A percentile compares a stretch with the other conserved stretches of the same genome.
Conservation (phyloP, 2,329 filamentous ascomycete genomes). For the Stachybotrys chlorohalonatus region DNA sequence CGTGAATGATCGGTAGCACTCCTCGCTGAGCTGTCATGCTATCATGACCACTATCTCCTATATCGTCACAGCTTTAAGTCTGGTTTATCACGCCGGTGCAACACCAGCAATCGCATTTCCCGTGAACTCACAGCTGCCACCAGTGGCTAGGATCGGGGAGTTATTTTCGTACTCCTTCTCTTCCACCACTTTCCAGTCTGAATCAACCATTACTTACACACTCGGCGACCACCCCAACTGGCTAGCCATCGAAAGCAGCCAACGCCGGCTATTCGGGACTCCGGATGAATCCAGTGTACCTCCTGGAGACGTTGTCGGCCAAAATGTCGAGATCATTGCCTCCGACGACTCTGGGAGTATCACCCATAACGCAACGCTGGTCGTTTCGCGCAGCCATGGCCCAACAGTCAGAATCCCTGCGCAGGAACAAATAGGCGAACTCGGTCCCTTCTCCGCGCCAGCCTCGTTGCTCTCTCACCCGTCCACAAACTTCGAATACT, state of each 20-base stretch:
- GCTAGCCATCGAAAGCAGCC: slow-evolving; percentile 60
- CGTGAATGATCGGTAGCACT: slow-evolving; percentile 6
- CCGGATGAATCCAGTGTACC: slow-evolving; percentile 45
- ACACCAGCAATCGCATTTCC: slow-evolving; percentile 52
- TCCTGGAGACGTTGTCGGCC: slow-evolving; percentile 44
- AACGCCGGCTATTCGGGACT: slow-evolving; percentile 61
- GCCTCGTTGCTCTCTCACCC: slow-evolving; percentile 48
- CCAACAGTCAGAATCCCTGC: slow-evolving; percentile 49
- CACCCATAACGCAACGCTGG: slow-evolving; percentile 57
- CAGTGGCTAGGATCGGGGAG: slow-evolving; percentile 60
- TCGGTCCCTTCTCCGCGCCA: slow-evolving; percentile 52
- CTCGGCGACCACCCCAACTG: slow-evolving; percentile 60
- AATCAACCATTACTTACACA: slow-evolving; percentile 56
- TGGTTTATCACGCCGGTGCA: slow-evolving; percentile 21
- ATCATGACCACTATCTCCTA: slow-evolving; percentile 20
- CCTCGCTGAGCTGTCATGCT: background rate
- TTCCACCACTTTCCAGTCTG: slow-evolving; percentile 61
- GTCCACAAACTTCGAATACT: slow-evolving; percentile 41
- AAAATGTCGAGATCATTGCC: slow-evolving; percentile 59
- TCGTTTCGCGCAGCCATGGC: slow-evolving; percentile 51
- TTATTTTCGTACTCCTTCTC: slow-evolving; percentile 66
- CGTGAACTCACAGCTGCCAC: slow-evolving; percentile 76
- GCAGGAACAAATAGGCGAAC: slow-evolving; percentile 44
- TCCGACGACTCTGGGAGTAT: slow-evolving; percentile 56
- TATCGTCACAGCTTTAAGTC: slow-evolving; percentile 14